A percentile compares a stretch with the other conserved stretches of the same genome.
Evolutionary conservation across 2,329 filamentous ascomycete species (phyloP).

Genomic region (Colletotrichum graminicola): DNA sequence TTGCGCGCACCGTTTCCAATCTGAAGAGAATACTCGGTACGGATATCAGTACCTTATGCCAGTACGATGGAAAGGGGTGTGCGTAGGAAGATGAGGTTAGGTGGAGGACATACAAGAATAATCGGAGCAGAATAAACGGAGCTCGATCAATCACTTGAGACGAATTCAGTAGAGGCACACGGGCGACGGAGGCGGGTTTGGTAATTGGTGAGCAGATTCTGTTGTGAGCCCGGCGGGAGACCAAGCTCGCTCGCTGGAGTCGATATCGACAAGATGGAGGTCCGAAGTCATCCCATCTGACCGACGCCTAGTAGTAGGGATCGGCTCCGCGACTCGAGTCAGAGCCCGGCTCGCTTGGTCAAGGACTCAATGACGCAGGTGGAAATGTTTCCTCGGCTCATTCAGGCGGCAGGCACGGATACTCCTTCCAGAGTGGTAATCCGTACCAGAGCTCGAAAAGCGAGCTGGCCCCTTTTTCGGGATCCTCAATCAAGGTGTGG

Average conservation of each 20-base stretch:
- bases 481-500: constrained; percentile 24
- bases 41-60: background rate
- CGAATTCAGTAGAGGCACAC: background rate
- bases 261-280: background rate
- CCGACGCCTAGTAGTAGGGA: background rate
- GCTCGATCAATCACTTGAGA: background rate
- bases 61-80: background rate
- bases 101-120: background rate
- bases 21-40: background rate
- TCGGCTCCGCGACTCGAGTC: background rate
- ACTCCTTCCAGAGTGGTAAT: background rate
- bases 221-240: background rate
- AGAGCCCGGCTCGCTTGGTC: background rate
- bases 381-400: background rate
- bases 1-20: constrained; percentile 2
- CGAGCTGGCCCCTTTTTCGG: background rate
- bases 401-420: constrained; percentile 2
- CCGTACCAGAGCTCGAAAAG: background rate
- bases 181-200: too few species aligned
- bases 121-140: background rate
- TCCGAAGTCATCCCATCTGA: background rate
- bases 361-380: background rate
- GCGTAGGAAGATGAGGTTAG: background rate
- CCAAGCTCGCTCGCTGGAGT: background rate
- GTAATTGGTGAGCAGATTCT: background rate